Evolutionary conservation across 371 early-diverging fungal species (phyloP).

Genomic region (Actinomucor elegans): DNA sequence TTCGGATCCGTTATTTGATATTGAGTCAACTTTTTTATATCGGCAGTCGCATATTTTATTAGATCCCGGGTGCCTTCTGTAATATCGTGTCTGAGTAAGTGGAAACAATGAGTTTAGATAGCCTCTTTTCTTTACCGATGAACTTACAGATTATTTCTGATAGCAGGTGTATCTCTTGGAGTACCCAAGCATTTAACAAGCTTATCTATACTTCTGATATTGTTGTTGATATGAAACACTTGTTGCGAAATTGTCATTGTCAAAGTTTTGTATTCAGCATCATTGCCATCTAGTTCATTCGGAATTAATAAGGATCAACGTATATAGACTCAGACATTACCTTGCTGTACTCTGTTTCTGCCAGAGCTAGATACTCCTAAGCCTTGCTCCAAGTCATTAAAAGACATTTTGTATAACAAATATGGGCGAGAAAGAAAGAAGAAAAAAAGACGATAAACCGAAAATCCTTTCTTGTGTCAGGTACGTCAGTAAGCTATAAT

Average conservation of each 20-base stretch:
- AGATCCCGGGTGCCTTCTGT: slow-evolving; percentile 81
- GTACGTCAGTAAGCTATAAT: too few species aligned
- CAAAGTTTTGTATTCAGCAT: slow-evolving; percentile 55
- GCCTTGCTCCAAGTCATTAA: slow-evolving; percentile 59
- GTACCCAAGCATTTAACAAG: slow-evolving; percentile 77
- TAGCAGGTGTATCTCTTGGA: slow-evolving; percentile 72
- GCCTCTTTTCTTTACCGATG: not conserved
- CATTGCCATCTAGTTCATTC: slow-evolving; percentile 22
- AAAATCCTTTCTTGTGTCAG: too few species aligned
- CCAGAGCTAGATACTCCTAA: slow-evolving; percentile 19
- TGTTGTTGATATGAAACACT: slow-evolving; percentile 74
- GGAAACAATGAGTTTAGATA: not conserved
- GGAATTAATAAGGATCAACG: not conserved
- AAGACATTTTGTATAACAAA: slow-evolving; percentile 42
- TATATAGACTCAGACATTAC: not conserved
- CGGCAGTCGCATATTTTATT: slow-evolving; percentile 73
- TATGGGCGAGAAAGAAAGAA: not conserved
- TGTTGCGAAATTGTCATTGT: slow-evolving; percentile 68
- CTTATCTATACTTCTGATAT: slow-evolving; percentile 80
- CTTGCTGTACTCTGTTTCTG: not conserved
- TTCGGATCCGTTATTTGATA: slow-evolving; percentile 13
- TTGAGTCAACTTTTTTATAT: slow-evolving; percentile 67
- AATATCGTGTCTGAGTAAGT: slow-evolving; percentile 66
- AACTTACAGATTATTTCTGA: slow-evolving; percentile 73
- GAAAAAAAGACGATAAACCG: too few species aligned